A percentile compares a stretch with the other conserved stretches of the same genome.
These are phyloP conservation scores for Podaxis rugospora DNA, from an alignment of 768 basidiomycete species.

Conservation along the genomic window DNA sequence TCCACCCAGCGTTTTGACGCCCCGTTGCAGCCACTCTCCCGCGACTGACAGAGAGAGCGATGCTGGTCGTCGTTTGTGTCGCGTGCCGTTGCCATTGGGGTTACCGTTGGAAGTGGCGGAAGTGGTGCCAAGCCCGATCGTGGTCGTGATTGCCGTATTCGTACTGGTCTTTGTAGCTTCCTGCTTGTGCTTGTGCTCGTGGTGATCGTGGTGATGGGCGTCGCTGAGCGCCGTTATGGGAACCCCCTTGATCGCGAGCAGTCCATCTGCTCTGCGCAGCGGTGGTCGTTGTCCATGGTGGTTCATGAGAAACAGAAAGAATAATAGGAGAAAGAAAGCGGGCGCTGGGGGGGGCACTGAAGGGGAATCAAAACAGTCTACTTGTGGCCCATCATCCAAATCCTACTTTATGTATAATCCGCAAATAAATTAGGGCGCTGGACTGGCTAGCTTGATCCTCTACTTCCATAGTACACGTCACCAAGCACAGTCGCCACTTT, in stretches of 20 bases:
- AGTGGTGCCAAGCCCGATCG: neutral
- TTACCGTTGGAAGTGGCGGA: neutral
- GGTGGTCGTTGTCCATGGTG: neutral
- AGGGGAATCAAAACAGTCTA: neutral
- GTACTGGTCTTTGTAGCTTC: neutral
- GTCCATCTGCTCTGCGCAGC: neutral
- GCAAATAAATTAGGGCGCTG: neutral
- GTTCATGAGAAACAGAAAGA: neutral
- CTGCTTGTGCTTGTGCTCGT: neutral
- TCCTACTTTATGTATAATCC: neutral
- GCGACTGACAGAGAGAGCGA: neutral
- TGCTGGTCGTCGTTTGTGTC: neutral
- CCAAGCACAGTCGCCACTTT: neutral
- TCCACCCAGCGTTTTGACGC: slow-evolving; percentile 1
- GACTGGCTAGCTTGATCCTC: neutral
- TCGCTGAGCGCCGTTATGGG: neutral
- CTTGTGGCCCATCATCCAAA: neutral
- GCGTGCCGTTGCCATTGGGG: neutral
- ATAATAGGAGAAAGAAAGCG: no score
- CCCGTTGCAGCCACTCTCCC: neutral
- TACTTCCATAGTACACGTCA: neutral
- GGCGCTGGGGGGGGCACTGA: neutral
- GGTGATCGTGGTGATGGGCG: neutral
- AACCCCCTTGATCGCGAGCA: neutral
- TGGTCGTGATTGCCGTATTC: neutral